Percentiles rank a stretch among this genome's conserved stretches.
Conservation (phyloP, 331 rosid species). For the Pyracantha coccinea region DNA sequence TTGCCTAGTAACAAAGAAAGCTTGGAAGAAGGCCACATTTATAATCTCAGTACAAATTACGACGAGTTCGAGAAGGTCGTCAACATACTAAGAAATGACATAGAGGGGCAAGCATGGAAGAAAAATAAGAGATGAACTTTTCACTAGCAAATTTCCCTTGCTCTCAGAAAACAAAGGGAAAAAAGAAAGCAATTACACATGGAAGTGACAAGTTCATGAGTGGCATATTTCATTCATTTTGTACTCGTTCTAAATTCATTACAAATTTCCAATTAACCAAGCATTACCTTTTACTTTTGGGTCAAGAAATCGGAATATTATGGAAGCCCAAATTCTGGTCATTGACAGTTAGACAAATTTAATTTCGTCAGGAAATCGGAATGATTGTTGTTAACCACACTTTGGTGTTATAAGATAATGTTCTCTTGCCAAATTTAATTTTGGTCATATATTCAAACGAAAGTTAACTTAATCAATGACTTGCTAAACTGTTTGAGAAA, state of each 20-base stretch:
- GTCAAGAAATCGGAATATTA: background rate
- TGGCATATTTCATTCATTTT: background rate
- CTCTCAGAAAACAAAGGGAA: background rate
- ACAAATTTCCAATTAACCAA: background rate
- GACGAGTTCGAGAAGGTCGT: conserved; percentile 3
- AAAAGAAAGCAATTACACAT: background rate
- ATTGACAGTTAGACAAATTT: no score
- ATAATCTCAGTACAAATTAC: conserved; percentile 1
- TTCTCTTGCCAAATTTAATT: no score
- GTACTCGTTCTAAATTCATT: background rate
- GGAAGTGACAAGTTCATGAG: background rate
- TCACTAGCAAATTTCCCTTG: background rate
- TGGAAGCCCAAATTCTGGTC: no score
- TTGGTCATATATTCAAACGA: background rate
- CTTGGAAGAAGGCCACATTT: background rate
- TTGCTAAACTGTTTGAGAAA: background rate
- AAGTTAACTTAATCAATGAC: background rate
- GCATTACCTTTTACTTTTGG: background rate
- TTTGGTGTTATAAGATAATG: background rate
- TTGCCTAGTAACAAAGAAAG: background rate
- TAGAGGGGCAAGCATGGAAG: background rate
- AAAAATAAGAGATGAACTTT: background rate
- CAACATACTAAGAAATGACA: conserved; percentile 5
- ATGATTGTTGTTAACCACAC: no score
- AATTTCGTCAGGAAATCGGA: no score